Evolutionary conservation across 805 yeast genomes (phyloP).

Genomic region (Ogataea minuta): DNA sequence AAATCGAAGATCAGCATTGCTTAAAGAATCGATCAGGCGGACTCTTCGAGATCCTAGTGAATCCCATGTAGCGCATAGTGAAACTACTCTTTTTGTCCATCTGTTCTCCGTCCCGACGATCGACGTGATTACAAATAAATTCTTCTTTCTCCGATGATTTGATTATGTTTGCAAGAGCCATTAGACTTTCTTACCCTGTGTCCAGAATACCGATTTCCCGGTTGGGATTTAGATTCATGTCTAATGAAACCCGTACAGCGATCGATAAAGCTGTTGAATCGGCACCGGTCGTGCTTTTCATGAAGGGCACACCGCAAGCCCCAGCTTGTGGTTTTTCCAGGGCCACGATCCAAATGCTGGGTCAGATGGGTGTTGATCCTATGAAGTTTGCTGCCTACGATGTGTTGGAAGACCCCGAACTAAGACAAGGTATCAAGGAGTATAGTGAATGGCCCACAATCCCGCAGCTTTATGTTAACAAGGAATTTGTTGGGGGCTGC

Average conservation of each 20-base stretch:
- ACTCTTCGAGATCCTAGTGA: no score
- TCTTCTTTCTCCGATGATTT: not conserved
- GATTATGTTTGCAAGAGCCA: slow-evolving; percentile 6
- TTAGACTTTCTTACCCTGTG: not conserved
- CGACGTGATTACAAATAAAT: slow-evolving; percentile 9
- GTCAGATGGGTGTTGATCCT: slow-evolving; percentile 97
- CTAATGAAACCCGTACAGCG: slow-evolving; percentile 78
- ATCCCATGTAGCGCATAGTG: no score
- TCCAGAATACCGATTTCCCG: slow-evolving; percentile 5
- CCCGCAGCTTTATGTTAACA: slow-evolving; percentile 88
- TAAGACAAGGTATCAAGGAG: slow-evolving; percentile 94
- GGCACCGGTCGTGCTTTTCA: slow-evolving; percentile 93
- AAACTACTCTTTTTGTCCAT: not conserved
- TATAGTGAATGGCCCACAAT: slow-evolving; percentile 97
- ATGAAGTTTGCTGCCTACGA: slow-evolving; percentile 94
- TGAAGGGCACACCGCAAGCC: slow-evolving; percentile 98
- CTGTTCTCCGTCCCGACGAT: slow-evolving; percentile 2
- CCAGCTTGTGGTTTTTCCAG: slow-evolving; percentile 98
- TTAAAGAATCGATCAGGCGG: not conserved
- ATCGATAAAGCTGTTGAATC: slow-evolving; percentile 82
- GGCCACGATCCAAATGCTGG: slow-evolving; percentile 88
- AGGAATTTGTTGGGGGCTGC: slow-evolving; percentile 96
- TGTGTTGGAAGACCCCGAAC: slow-evolving; percentile 90
- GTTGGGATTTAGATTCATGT: slow-evolving; percentile 41
- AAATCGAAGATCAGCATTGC: not conserved